phyloP scores from a whole-genome alignment of 192 early-diverging fungal genomes.

The Allomyces javanicus region DNA sequence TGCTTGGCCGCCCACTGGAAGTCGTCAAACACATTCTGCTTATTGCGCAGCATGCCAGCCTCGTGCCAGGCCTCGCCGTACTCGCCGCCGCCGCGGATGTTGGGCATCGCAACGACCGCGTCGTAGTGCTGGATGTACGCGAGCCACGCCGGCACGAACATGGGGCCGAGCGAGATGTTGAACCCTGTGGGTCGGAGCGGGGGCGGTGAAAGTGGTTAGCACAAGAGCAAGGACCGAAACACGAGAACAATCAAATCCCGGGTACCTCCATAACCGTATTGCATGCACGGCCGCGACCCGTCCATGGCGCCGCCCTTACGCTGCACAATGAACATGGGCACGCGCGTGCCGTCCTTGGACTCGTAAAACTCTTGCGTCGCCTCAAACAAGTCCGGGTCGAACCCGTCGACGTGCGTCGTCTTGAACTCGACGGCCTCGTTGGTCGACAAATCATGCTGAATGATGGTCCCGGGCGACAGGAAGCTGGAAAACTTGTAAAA shows the following conservation, averaged over 20 bases:
- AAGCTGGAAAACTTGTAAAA: conserved; percentile 36
- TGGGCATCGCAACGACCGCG: conserved; percentile 38
- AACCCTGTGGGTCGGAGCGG: conserved; percentile 12
- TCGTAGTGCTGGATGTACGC: conserved; percentile 31
- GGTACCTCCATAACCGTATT: conserved; percentile 47
- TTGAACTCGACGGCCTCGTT: conserved; percentile 17
- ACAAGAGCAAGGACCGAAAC: neutral
- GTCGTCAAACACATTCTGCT: conserved; percentile 58
- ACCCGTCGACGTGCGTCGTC: conserved; percentile 23
- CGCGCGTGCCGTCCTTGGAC: conserved; percentile 40
- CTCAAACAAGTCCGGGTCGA: conserved; percentile 25
- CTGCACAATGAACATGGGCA: conserved; percentile 47
- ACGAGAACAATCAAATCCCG: conserved; percentile 1
- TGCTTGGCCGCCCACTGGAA: conserved; percentile 49
- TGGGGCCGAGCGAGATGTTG: conserved; percentile 25
- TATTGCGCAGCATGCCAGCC: conserved; percentile 33
- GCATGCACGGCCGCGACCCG: conserved; percentile 29
- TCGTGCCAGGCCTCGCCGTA: conserved; percentile 30
- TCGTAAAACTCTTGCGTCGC: conserved; percentile 44
- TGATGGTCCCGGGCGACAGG: conserved; percentile 34
- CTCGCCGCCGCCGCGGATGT: conserved; percentile 53
- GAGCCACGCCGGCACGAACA: conserved; percentile 12
- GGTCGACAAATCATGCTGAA: conserved; percentile 29
- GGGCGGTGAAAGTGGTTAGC: neutral
- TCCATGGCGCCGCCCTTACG: conserved; percentile 29